A percentile compares a stretch with the other conserved stretches of the same genome.
Evolutionary conservation across 768 basidiomycete species (phyloP).

Genomic region (Boletus rex-veris): DNA sequence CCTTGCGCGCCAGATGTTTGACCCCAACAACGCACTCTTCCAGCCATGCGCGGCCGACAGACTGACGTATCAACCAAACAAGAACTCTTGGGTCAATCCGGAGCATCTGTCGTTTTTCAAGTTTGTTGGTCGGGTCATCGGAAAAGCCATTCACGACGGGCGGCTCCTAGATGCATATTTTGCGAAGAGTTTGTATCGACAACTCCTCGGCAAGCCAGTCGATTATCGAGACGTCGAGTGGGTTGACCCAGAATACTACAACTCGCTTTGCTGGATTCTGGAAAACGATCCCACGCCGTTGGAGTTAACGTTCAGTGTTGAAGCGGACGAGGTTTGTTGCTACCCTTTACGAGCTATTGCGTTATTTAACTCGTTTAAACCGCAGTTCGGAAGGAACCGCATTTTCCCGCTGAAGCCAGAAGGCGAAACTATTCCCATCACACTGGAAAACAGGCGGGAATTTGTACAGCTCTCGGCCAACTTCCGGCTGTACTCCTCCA

Average conservation of each 20-base stretch:
- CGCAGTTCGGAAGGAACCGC: conserved; percentile 85
- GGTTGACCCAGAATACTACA: conserved; percentile 98
- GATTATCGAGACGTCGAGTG: conserved; percentile 96
- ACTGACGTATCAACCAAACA: conserved; percentile 94
- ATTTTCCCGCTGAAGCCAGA: conserved; percentile 83
- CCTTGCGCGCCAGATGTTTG: conserved; percentile 97
- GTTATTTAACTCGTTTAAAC: not conserved
- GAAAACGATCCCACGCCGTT: conserved; percentile 88
- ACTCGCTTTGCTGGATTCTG: conserved; percentile 95
- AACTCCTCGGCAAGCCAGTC: conserved; percentile 89
- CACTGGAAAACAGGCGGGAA: conserved; percentile 94
- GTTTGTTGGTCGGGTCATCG: conserved; percentile 96
- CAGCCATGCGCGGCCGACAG: conserved; percentile 96
- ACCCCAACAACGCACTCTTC: conserved; percentile 97
- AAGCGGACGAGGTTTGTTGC: conserved; percentile 76
- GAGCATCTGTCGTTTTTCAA: conserved; percentile 98
- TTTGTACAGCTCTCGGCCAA: conserved; percentile 95
- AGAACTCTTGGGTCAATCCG: conserved; percentile 89
- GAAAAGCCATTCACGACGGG: conserved; percentile 96
- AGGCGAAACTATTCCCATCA: conserved; percentile 82
- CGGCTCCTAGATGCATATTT: conserved; percentile 97
- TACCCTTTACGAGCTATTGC: not conserved
- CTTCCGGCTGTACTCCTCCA: conserved; percentile 89
- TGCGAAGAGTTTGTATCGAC: conserved; percentile 92
- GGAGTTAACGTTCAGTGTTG: conserved; percentile 92